Evolutionary conservation across 805 yeast genomes (phyloP), one percentile per base, ranked within the genome.

Genomic region (Teunomyces stri): DNA sequence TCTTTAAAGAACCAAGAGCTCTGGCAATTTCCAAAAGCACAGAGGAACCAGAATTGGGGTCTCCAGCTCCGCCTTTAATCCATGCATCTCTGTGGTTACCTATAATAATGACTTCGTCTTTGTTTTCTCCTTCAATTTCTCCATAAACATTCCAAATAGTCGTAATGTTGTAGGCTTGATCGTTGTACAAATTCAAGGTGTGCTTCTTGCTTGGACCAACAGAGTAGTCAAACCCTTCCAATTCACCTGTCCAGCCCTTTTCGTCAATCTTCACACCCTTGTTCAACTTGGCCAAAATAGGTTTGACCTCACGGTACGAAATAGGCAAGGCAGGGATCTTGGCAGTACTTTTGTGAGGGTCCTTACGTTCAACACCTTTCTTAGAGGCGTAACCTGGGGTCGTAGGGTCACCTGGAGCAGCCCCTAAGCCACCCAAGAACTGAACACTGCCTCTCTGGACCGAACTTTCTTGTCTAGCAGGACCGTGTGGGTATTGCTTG

Each of bases 341-440:
- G 2, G 63, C 64, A 30, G 69, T 73, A 33, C 71, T 64, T 36
- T 53, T 42, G 48, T 70, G 59, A 5, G 74, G 74, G 45, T 66
- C 70, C 46, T 58, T 40, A 46, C 74, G 65, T 25, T 59, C 68
- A 18, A 52, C 68, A 27, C 66, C 73, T 4, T 69, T 68, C 27
- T 76, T 77, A 18, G 87, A 79, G 1, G 88, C 76, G 67, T 79
- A 80, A 3, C 88, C 89, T 6, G 89, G 88, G 2, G 90, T 84
- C 0, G 90, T 82, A 30, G 91, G 91, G 59, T 85, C 92, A 10
- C 91, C 91, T 0, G 90, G 89, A 43, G 74, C 72, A 28, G 69
- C 58, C 6, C 72, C 74, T 4, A 57, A 53, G n/a, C 78, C 79
- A 3, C 81, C 76, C 47, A 82, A 70, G 51, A 70, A 81, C 49